phyloP scores from a whole-genome alignment of 768 basidiomycete species.

The Agaricus subrufescens region DNA sequence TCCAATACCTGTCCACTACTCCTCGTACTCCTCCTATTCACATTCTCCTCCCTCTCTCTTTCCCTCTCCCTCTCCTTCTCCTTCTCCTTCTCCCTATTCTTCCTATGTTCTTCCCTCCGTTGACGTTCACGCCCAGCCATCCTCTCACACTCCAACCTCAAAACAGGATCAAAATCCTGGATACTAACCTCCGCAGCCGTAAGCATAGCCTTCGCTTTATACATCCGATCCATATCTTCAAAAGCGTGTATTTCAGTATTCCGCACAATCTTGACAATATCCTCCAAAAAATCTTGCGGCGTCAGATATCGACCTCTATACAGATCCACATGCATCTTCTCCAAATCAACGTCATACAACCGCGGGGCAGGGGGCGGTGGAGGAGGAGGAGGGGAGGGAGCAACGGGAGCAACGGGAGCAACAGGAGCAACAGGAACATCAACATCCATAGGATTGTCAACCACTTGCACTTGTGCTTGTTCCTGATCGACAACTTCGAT shows the following conservation, averaged over 20 bases:
- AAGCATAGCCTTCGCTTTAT: slow-evolving; percentile 85
- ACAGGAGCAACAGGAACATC: background rate
- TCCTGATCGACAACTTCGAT: slow-evolving; percentile 34
- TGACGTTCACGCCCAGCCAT: slow-evolving; percentile 78
- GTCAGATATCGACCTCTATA: slow-evolving; percentile 85
- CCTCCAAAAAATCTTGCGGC: slow-evolving; percentile 81
- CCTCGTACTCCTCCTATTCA: slow-evolving; percentile 63
- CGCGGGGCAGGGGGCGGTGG: slow-evolving; percentile 33
- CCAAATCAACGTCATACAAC: slow-evolving; percentile 86
- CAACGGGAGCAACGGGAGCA: no score
- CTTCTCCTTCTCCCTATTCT: slow-evolving; percentile 40
- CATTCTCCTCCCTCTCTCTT: slow-evolving; percentile 26
- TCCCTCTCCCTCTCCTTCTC: slow-evolving; percentile 34
- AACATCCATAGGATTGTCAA: slow-evolving; percentile 13
- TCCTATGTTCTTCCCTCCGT: slow-evolving; percentile 53
- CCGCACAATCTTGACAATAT: slow-evolving; percentile 76
- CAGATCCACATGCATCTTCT: slow-evolving; percentile 82
- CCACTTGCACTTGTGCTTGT: slow-evolving; percentile 30
- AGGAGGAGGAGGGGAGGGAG: background rate
- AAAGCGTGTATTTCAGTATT: slow-evolving; percentile 54
- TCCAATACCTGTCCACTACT: slow-evolving; percentile 72
- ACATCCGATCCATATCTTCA: slow-evolving; percentile 71
- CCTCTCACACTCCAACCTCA: slow-evolving; percentile 79
- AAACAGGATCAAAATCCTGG: slow-evolving; percentile 77
- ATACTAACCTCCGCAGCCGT: slow-evolving; percentile 83